Conservation (phyloP, 2,329 filamentous ascomycete genomes). For the Pezicula radicicola region DNA sequence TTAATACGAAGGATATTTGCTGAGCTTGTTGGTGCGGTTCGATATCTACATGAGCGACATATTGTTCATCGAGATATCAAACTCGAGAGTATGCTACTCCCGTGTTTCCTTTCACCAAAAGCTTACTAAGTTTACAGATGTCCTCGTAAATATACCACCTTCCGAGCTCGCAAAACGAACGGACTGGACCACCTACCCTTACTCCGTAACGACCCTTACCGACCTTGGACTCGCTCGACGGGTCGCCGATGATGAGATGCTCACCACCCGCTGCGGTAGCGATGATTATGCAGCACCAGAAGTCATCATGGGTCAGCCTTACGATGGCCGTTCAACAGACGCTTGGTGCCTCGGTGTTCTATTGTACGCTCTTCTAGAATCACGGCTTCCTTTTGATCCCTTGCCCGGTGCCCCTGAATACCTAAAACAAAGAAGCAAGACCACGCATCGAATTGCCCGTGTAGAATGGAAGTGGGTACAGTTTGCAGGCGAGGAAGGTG, state of each 20-base stretch:
- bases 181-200: conserved; percentile 73
- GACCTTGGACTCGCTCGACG: conserved; percentile 87
- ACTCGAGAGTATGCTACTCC: conserved; percentile 75
- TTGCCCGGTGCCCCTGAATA: conserved; percentile 76
- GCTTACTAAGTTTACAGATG: conserved; percentile 53
- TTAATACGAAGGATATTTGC: conserved; percentile 84
- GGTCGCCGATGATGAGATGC: conserved; percentile 79
- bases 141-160: conserved; percentile 80
- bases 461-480: conserved; percentile 95
- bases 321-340: conserved; percentile 88
- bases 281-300: conserved; percentile 98
- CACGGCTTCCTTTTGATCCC: conserved; percentile 89
- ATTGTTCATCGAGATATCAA: conserved; percentile 98
- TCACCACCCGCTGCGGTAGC: conserved; percentile 92
- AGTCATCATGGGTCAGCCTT: conserved; percentile 90
- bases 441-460: conserved; percentile 90
- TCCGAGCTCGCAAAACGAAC: conserved; percentile 61
- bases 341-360: conserved; percentile 94
- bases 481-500: conserved; percentile 79
- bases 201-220: conserved; percentile 83
- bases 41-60: conserved; percentile 77
- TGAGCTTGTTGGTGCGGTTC: conserved; percentile 81
- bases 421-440: conserved; percentile 73
- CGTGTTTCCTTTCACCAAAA: conserved; percentile 10
- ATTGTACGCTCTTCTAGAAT: conserved; percentile 89